Evolutionary conservation across 306 rosid species (phyloP).

Genomic region (Carpinus viminea): DNA sequence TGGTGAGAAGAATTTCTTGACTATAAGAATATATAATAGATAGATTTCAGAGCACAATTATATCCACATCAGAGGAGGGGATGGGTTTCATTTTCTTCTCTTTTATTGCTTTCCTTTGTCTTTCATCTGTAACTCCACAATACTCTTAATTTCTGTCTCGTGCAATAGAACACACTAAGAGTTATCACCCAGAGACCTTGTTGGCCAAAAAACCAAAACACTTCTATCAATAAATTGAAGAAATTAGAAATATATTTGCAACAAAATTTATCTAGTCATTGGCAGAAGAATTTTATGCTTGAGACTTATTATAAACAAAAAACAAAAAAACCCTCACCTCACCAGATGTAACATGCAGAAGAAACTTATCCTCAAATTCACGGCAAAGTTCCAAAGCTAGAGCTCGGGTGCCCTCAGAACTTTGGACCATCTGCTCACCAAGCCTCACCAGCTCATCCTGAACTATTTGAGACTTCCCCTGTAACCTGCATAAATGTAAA

Average conservation of each 20-base stretch:
- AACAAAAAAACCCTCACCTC: slow-evolving; percentile 61
- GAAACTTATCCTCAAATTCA: slow-evolving; percentile 97
- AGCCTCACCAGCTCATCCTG: slow-evolving; percentile 94
- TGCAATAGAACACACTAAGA: neutral
- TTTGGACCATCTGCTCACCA: slow-evolving; percentile 89
- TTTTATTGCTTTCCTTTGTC: neutral
- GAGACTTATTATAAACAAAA: neutral
- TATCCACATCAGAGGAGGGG: neutral
- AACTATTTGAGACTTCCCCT: slow-evolving; percentile 91
- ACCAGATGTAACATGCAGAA: slow-evolving; percentile 82
- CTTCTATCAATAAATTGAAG: neutral
- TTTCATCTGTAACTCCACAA: neutral
- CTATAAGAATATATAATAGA: neutral
- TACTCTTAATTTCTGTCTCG: neutral
- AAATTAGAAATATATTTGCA: neutral
- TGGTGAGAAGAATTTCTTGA: neutral
- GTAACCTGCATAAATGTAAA: slow-evolving; percentile 61
- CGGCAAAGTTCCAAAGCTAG: slow-evolving; percentile 99
- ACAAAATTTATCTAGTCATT: neutral
- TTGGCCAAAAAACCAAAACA: too few relatives aligned
- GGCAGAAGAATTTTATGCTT: neutral
- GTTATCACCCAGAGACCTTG: too few relatives aligned
- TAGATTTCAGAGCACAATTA: neutral
- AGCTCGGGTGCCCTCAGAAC: slow-evolving; percentile 93
- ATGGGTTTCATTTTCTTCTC: neutral